These are phyloP conservation scores for Yamadazyma philogaea DNA, from an alignment of 805 yeast genomes.

Conservation along the genomic window DNA sequence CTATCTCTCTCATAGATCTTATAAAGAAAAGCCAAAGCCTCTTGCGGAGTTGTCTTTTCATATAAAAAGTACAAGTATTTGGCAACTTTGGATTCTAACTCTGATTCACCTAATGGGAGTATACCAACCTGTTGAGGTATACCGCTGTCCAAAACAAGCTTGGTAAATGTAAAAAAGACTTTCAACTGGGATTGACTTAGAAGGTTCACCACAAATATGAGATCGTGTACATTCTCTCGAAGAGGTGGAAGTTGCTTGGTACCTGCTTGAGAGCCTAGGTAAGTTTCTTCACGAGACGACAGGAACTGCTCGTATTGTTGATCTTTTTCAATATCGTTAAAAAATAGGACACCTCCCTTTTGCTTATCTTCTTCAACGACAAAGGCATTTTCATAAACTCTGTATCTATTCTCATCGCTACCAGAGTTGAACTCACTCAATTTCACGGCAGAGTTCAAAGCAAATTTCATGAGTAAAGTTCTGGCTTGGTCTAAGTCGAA, in stretches of 20 bases:
- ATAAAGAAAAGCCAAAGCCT: constrained; percentile 40
- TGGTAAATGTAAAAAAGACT: constrained; percentile 48
- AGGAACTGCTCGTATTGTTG: constrained; percentile 47
- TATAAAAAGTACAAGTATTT: constrained; percentile 32
- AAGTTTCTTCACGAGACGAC: constrained; percentile 40
- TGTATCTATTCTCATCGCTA: constrained; percentile 35
- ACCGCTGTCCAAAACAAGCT: constrained; percentile 49
- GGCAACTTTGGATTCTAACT: constrained; percentile 28
- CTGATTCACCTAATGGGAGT: constrained; percentile 53
- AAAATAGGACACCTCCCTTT: constrained; percentile 53
- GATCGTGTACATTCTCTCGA: constrained; percentile 70
- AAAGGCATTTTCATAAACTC: constrained; percentile 26
- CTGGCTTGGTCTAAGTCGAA: constrained; percentile 31
- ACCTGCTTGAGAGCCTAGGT: constrained; percentile 27
- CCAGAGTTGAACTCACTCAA: constrained; percentile 36
- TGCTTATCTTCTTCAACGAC: constrained; percentile 11
- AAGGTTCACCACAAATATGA: constrained; percentile 66
- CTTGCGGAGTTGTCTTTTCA: constrained; percentile 27
- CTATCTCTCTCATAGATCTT: constrained; percentile 28
- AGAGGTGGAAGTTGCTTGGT: constrained; percentile 58
- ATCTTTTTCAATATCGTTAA: constrained; percentile 76
- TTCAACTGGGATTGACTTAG: constrained; percentile 49
- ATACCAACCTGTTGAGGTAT: constrained; percentile 81
- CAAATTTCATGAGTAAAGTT: constrained; percentile 33
- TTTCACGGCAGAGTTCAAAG: constrained; percentile 38